Evolutionary conservation across 1,139 yeast species (phyloP).

Genomic region (Spathaspora sp.): DNA sequence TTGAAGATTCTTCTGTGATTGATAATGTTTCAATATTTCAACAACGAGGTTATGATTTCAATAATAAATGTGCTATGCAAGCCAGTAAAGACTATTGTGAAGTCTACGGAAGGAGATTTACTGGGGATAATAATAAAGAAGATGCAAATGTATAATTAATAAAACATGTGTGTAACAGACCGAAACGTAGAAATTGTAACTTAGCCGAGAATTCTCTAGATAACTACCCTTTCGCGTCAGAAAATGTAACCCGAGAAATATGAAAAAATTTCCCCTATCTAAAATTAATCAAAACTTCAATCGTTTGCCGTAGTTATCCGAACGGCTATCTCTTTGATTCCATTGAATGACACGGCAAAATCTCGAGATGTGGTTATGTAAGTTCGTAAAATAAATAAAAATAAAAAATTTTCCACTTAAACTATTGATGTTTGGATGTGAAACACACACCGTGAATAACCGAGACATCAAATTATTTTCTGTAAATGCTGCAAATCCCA

Average conservation of each 20-base stretch:
- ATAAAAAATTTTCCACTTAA: neutral
- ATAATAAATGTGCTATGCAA: constrained; percentile 26
- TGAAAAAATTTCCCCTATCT: neutral
- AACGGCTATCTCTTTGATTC: neutral
- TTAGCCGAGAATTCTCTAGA: too few relatives aligned
- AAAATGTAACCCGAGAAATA: neutral
- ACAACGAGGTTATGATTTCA: constrained; percentile 19
- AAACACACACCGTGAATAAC: constrained; percentile 2
- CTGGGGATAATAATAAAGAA: neutral
- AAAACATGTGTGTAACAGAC: neutral
- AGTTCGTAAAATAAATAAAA: neutral
- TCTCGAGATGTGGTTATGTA: too few relatives aligned
- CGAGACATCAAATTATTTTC: constrained; percentile 2
- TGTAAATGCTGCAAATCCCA: constrained; percentile 4
- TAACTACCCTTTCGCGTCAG: too few relatives aligned
- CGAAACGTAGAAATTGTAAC: too few relatives aligned
- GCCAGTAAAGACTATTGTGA: constrained; percentile 26
- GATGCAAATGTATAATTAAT: neutral
- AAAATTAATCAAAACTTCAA: neutral
- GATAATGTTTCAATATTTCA: constrained; percentile 13
- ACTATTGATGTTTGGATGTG: constrained; percentile 6
- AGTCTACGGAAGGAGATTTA: constrained; percentile 12
- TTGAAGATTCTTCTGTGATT: constrained; percentile 19
- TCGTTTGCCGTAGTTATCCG: neutral
- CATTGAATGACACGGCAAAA: constrained; percentile 1